A percentile compares a stretch with the other conserved stretches of the same genome.
Conservation (phyloP, 345 rosid species). For the Salix viminalis region DNA sequence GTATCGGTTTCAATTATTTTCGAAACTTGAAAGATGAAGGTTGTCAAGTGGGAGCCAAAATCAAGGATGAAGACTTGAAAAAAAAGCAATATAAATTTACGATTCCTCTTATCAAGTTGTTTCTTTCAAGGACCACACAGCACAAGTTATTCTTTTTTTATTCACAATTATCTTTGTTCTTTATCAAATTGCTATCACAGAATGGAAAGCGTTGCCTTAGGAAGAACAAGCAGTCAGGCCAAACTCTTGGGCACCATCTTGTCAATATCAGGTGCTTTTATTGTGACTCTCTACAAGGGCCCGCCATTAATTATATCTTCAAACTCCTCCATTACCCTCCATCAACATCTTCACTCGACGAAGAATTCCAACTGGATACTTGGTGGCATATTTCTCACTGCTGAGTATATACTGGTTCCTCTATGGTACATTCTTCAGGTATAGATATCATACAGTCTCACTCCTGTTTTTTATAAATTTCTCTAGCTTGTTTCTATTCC, state of each 20-base stretch:
- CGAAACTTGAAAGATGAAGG: no score
- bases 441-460: background rate
- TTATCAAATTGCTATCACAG: slow-evolving; percentile 24
- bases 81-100: no score
- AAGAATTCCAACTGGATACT: slow-evolving; percentile 52
- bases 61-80: no score
- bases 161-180: background rate
- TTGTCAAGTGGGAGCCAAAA: no score
- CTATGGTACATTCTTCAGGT: slow-evolving; percentile 95
- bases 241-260: slow-evolving; percentile 72
- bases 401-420: slow-evolving; percentile 61
- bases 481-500: no score
- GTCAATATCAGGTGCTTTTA: slow-evolving; percentile 72
- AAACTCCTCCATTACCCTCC: slow-evolving; percentile 27
- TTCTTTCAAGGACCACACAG: background rate
- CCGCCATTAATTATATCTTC: slow-evolving; percentile 43
- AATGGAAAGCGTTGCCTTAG: slow-evolving; percentile 64
- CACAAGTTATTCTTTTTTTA: background rate
- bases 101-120: no score
- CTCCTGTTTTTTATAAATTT: no score
- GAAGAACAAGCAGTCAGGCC: slow-evolving; percentile 64
- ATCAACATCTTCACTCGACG: slow-evolving; percentile 36
- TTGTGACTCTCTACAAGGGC: slow-evolving; percentile 69
- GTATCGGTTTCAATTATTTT: no score
- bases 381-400: slow-evolving; percentile 67